Base-by-base conservation (phyloP, 257 asterid genomes). In the Oldenlandia corymbosa region DNA sequence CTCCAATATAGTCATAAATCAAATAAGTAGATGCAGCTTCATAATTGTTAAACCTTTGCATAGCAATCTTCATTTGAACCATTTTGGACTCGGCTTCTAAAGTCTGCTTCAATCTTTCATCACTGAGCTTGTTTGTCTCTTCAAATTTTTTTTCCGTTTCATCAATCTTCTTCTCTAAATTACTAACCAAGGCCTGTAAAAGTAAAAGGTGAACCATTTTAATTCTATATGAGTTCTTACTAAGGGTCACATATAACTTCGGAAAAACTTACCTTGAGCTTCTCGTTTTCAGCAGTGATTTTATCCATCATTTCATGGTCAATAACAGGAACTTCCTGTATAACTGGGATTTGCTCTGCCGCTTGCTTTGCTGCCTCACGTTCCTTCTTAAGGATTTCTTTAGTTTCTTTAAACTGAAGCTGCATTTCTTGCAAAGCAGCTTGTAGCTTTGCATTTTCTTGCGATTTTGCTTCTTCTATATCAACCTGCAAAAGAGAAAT, bases 81-180 rank as follows among this genome's bases (percentile, higher is more conserved):
- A 93, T 74, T 71, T 80, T 80, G 27, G 96, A 81, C 83, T 93
- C 99, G 58, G 99, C 96, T 31, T 93, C 99, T 83, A 73, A 45
- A 50, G 95, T 89, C 76, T 87, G 99, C 79, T 84, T 90, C 84
- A 93, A 73, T 79, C 97, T 83, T 76, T 83, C 95, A 82, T 90
- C 95, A 75, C 96, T 83, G 55, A 93, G 86, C 80, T 90, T 90
- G 74, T 69, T 87, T 23, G 99, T 84, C 78, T 93, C 99, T 80
- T 87, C 96, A 68, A 74, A 90, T 65, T 78, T 93, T 86, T 79
- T 85, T 78, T 87, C 97, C 28, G 99, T 90, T 71, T 93, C 97
- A 65, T 75, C 92, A 71, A 93, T 87, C 81, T 81, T 93, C 62
- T 81, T 74, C 69, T 93, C 95, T 60, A 93, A 79, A 70, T 97